Base-by-base conservation (phyloP, 1,284 basidiomycete species). In the Coniferiporia sulphurascens region DNA sequence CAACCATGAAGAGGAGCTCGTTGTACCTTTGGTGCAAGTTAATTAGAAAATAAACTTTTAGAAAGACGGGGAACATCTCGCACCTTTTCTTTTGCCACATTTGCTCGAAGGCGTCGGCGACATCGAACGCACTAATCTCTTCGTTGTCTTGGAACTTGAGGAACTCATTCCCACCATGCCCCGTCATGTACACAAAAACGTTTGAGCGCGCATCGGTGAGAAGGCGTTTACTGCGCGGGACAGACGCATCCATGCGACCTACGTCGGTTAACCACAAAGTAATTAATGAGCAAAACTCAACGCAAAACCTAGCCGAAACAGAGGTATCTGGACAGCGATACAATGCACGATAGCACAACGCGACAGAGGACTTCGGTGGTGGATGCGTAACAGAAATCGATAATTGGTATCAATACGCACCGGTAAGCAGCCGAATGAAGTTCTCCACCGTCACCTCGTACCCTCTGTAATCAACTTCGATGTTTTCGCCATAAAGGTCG, bases 91-190 rank as follows among this genome's bases (percentile, higher is more conserved):
- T 98, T 71, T 95, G 90, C 81, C 90, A 95, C 96, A 99, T 99
- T 73, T 98, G 95, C 71, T 95, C 94, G 62, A 99, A 89, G 0
- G 96, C 95, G 71, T 99, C 96, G 0, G 96, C 95, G 41, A 97
- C 83, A 70, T 99, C 96, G 61, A 93, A 93, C 0, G 96, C 94
- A 56, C 90, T 93, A 65, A 99, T 93, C 71, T 99, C 97, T 72
- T 99, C 96, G 70, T 93, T 93, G 72, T 99, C 96, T 71, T 99
- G 96, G 71, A 99, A 99, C 73, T 99, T 99, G 66, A 99, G 83
- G 71, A 99, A 99, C 72, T 98, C 96, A 67, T 97, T 91, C 0
- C 96, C 96, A 3, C 97, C 96, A 67, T 99, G 96, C 0, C 96
- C 97, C 0, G 97, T 97, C 91, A 99, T 92, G 74, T 97, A 99